These are phyloP conservation scores for Uronychia setigera DNA, from an alignment of 73 alveolate genomes.

Conservation along the genomic window DNA sequence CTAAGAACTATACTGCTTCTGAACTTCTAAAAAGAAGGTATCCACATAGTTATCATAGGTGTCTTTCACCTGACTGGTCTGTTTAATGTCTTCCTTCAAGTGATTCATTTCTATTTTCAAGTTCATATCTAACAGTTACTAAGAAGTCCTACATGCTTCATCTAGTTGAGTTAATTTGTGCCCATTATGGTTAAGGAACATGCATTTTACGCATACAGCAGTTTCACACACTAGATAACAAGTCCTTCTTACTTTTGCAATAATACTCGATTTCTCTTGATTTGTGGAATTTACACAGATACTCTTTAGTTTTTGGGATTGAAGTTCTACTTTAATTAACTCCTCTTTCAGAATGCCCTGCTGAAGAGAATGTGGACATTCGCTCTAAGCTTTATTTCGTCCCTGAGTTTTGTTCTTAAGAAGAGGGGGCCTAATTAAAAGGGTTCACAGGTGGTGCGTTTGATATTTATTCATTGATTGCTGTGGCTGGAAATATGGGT, in stretches of 20 bases:
- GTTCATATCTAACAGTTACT: too few relatives aligned
- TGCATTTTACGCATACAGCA: constrained; percentile 67
- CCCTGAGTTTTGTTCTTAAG: too few relatives aligned
- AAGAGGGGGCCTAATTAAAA: too few relatives aligned
- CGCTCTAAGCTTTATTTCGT: neutral
- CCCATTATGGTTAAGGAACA: constrained; percentile 72
- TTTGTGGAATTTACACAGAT: neutral
- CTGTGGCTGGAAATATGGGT: neutral
- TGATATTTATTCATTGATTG: neutral
- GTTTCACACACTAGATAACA: too few relatives aligned
- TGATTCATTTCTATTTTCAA: constrained; percentile 71
- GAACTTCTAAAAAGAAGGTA: too few relatives aligned
- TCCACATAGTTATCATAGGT: too few relatives aligned
- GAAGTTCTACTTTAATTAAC: neutral
- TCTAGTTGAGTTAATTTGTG: constrained; percentile 54
- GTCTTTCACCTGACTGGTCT: neutral
- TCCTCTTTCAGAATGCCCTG: neutral
- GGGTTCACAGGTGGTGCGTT: neutral
- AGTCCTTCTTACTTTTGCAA: too few relatives aligned
- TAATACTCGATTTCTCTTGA: constrained; percentile 50
- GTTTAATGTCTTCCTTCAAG: constrained; percentile 41
- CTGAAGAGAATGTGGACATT: neutral
- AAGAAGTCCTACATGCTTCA: constrained; percentile 50
- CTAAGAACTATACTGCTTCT: too few relatives aligned
- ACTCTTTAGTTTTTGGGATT: neutral